phyloP scores from a whole-genome alignment of 2,329 filamentous ascomycete species.

The Alternaria dauci region DNA sequence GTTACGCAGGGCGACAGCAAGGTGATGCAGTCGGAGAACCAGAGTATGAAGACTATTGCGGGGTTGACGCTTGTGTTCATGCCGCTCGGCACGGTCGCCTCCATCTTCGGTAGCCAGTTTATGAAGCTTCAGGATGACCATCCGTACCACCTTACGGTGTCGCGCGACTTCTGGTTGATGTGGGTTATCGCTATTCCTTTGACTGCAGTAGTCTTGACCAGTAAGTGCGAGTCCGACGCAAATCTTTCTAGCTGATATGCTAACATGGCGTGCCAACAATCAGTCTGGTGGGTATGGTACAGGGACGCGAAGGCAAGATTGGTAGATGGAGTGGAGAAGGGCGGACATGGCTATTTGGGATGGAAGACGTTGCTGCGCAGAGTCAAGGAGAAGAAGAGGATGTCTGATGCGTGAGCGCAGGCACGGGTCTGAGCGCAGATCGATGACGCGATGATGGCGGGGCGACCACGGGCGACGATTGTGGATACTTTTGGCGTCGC shows the following conservation, averaged over 20 bases:
- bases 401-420: not conserved
- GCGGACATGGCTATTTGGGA: constrained; percentile 25
- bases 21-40: constrained; percentile 49
- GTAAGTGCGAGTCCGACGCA: not conserved
- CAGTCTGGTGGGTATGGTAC: constrained; percentile 38
- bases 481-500: not conserved
- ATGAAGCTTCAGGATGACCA: constrained; percentile 33
- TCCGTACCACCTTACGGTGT: constrained; percentile 32
- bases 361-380: constrained; percentile 23
- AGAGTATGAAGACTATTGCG: constrained; percentile 58
- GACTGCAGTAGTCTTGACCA: constrained; percentile 28
- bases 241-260: not conserved
- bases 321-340: constrained; percentile 12
- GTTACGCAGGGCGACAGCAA: constrained; percentile 52
- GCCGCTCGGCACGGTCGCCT: constrained; percentile 49
- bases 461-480: not conserved
- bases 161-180: constrained; percentile 43
- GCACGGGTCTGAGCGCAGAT: not conserved
- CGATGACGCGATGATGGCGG: not conserved
- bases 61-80: constrained; percentile 56
- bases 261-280: not conserved
- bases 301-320: constrained; percentile 23
- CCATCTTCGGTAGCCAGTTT: constrained; percentile 43
- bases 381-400: not conserved
- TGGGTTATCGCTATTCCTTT: constrained; percentile 39